Evolutionary conservation across 148 eudicot species (phyloP).

Genomic region (Persicaria tinctoria): DNA sequence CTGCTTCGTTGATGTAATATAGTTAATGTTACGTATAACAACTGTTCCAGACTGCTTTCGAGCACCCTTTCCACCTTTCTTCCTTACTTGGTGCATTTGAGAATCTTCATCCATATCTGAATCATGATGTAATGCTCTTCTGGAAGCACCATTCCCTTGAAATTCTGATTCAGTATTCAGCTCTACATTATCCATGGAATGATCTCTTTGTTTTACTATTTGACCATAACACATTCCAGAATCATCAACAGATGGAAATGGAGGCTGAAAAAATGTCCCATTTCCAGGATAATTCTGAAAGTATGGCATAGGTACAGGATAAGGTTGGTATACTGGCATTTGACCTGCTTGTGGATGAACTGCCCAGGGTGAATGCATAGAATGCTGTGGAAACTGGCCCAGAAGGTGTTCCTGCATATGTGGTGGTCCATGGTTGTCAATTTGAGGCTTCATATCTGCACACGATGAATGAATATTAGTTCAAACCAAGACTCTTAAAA

Average conservation of each 20-base stretch:
- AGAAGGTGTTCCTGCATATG: slow-evolving; percentile 48
- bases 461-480: slow-evolving; percentile 2
- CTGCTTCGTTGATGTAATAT: slow-evolving; percentile 51
- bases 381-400: slow-evolving; percentile 67
- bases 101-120: slow-evolving; percentile 31
- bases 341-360: slow-evolving; percentile 61
- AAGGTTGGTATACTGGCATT: slow-evolving; percentile 59
- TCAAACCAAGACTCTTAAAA: background rate
- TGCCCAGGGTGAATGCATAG: slow-evolving; percentile 77
- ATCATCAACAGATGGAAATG: slow-evolving; percentile 50
- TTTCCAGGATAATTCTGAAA: slow-evolving; percentile 60
- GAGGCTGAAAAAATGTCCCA: slow-evolving; percentile 50
- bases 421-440: slow-evolving; percentile 32
- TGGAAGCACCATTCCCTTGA: slow-evolving; percentile 28
- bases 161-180: slow-evolving; percentile 41
- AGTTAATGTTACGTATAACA: slow-evolving; percentile 82
- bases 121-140: slow-evolving; percentile 25
- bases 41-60: slow-evolving; percentile 57
- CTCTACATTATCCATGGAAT: slow-evolving; percentile 48
- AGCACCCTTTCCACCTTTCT: slow-evolving; percentile 44
- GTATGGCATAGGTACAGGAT: slow-evolving; percentile 84
- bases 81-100: slow-evolving; percentile 20
- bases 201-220: slow-evolving; percentile 42
- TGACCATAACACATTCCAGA: slow-evolving; percentile 27
- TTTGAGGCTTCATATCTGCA: slow-evolving; percentile 27